Evolutionary conservation across 345 rosid genomes (phyloP), one percentile per base, ranked within the genome.

Genomic region (Laguncularia racemosa): DNA sequence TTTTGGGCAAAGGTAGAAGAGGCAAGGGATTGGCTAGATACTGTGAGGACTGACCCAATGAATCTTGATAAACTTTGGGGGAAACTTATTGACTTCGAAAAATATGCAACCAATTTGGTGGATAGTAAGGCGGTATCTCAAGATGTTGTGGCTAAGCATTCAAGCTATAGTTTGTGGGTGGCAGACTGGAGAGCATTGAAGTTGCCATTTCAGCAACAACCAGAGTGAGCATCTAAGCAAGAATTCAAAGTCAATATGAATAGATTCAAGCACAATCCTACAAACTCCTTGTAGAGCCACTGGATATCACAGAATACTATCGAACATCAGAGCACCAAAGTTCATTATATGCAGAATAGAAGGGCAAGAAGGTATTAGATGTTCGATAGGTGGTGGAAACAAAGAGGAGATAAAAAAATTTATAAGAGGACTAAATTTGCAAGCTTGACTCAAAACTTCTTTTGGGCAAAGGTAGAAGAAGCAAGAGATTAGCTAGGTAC

Each of bases 1-100:
- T 93, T 93, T 44, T 87, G 97, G 99, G 97, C 92, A 5, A 79
- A 46, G 63, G 70, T 93, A 19, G 96, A 93, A 74, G 86, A 85
- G 73, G 96, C 96, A 13, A 69, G 80, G 59, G 99, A 84, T 28
- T 75, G 71, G 59, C 57, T 85, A 2, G 87, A 82, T 50, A 75
- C 26, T 14, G 51, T 82, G 10, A 81, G 45, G 65, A 67, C 59
- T 2, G 83, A 84, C 60, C 52, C 14, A 0, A 62, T 14, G 10
- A 75, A 12, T 20, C 50, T 2, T 17, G 49, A 40, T 43, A 3
- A 15, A 48, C 61, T 82, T 20, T 67, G 80, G 87, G 28, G 46
- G 16, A 59, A 65, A 20, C 60, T 89, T 16, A 46, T 52, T n/a
- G 3, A 0, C 4, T 93, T 93, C 59, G 81, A 72, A 53, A 71